A percentile compares a stretch with the other conserved stretches of the same genome.
Evolutionary conservation across 2,329 filamentous ascomycete genomes (phyloP).

Genomic region (Diaporthe australafricana): DNA sequence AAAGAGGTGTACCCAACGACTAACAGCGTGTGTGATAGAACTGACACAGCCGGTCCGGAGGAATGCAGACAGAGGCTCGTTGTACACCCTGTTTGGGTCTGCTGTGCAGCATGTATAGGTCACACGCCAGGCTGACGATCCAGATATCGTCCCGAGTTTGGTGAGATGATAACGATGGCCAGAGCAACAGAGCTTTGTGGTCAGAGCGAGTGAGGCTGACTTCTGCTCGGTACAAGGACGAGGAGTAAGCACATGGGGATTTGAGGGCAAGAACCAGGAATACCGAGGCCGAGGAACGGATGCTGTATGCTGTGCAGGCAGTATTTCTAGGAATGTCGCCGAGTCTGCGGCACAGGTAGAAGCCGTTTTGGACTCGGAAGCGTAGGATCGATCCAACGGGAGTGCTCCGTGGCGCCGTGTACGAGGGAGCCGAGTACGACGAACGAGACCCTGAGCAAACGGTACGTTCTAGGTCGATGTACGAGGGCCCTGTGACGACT

Average conservation of each 20-base stretch:
- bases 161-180: conserved; percentile 2
- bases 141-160: neutral
- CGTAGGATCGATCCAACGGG: neutral
- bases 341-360: conserved; percentile 10
- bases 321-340: conserved; percentile 21
- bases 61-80: conserved; percentile 2
- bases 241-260: neutral
- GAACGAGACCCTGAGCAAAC: conserved; percentile 15
- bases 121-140: conserved; percentile 32
- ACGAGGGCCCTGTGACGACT: conserved; percentile 22
- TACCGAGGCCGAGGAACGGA: neutral
- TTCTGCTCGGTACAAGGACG: neutral
- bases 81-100: neutral
- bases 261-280: conserved; percentile 4
- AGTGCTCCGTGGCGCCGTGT: neutral
- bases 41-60: neutral
- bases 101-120: conserved; percentile 10
- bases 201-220: neutral
- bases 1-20: neutral
- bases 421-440: neutral
- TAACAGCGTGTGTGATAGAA: neutral
- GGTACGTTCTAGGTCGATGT: conserved; percentile 4
- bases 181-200: neutral
- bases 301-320: neutral
- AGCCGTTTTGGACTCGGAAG: neutral